These are phyloP conservation scores for Raffaelea arxii DNA, from an alignment of 2,329 filamentous ascomycete species.

Conservation along the genomic window DNA sequence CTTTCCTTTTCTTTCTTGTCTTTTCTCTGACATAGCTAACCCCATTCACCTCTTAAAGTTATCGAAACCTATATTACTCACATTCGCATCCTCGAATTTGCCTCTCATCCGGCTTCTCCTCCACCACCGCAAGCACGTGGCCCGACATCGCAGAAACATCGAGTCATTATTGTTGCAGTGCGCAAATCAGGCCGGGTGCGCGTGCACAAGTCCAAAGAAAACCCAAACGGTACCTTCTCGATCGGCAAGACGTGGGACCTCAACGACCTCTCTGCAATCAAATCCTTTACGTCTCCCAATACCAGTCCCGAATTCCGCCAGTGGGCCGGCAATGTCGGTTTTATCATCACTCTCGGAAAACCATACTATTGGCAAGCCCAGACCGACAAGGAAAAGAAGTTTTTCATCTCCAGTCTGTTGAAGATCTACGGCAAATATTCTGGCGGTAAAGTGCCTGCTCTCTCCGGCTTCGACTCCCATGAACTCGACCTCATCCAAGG, in stretches of 20 bases:
- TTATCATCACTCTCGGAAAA: conserved; percentile 81
- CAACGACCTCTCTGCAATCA: conserved; percentile 75
- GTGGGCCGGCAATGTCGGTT: conserved; percentile 78
- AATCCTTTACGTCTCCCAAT: conserved; percentile 63
- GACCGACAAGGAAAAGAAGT: conserved; percentile 93
- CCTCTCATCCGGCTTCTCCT: conserved; percentile 69
- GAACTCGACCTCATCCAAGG: conserved; percentile 71
- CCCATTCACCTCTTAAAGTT: conserved; percentile 33
- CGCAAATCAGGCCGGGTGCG: conserved; percentile 85
- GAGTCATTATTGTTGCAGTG: conserved; percentile 88
- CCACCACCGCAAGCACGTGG: conserved; percentile 68
- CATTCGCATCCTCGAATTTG: conserved; percentile 82
- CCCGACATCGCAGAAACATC: conserved; percentile 69
- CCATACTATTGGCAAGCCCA: conserved; percentile 96
- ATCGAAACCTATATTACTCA: conserved; percentile 97
- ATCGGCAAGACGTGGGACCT: conserved; percentile 98
- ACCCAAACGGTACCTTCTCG: conserved; percentile 85
- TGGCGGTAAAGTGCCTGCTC: conserved; percentile 66
- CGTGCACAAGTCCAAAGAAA: conserved; percentile 95
- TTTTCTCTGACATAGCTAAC: neutral
- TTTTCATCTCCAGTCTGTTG: conserved; percentile 91
- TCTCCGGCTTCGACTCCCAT: conserved; percentile 71
- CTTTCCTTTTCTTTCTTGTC: conserved; percentile 4
- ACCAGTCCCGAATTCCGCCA: conserved; percentile 50
- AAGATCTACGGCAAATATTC: conserved; percentile 98